These are phyloP conservation scores for Trametes meyenii DNA, from an alignment of 768 basidiomycete genomes.

Conservation along the genomic window DNA sequence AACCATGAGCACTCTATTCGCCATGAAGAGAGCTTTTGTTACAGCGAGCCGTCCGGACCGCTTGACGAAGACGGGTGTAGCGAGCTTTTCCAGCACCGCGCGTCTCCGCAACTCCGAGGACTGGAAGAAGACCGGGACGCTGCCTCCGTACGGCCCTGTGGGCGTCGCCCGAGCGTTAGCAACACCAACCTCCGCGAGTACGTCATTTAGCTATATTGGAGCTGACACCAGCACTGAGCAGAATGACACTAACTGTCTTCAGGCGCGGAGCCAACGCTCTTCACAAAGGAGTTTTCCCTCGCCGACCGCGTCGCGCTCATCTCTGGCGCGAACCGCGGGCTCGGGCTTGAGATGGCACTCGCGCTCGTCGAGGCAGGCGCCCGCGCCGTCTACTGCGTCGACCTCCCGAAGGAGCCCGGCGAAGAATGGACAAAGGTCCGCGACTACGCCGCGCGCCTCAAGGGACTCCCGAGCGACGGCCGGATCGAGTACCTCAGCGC, in stretches of 20 bases:
- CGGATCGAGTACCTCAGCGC: conserved; percentile 64
- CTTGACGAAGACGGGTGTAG: not conserved
- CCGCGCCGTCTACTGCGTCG: conserved; percentile 65
- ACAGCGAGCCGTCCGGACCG: not conserved
- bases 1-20: not conserved
- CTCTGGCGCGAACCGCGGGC: conserved; percentile 48
- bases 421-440: conserved; percentile 58
- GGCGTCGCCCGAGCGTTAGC: conserved; percentile 62
- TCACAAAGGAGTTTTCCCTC: conserved; percentile 35
- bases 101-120: not conserved
- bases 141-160: conserved; percentile 60
- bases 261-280: conserved; percentile 30
- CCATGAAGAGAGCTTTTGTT: not conserved
- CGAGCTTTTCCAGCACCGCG: conserved; percentile 23
- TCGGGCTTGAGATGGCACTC: conserved; percentile 85
- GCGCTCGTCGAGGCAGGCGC: conserved; percentile 75
- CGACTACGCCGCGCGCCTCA: conserved; percentile 42
- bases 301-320: conserved; percentile 41
- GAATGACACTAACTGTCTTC: not conserved
- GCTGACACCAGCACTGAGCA: conserved; percentile 26
- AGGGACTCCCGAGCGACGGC: conserved; percentile 26
- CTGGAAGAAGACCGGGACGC: conserved; percentile 36
- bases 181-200: conserved; percentile 54
- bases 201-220: conserved; percentile 39
- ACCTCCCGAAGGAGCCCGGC: conserved; percentile 57